These are phyloP conservation scores for Botrytis fragariae DNA, from an alignment of 2,329 filamentous ascomycete genomes.

Conservation along the genomic window DNA sequence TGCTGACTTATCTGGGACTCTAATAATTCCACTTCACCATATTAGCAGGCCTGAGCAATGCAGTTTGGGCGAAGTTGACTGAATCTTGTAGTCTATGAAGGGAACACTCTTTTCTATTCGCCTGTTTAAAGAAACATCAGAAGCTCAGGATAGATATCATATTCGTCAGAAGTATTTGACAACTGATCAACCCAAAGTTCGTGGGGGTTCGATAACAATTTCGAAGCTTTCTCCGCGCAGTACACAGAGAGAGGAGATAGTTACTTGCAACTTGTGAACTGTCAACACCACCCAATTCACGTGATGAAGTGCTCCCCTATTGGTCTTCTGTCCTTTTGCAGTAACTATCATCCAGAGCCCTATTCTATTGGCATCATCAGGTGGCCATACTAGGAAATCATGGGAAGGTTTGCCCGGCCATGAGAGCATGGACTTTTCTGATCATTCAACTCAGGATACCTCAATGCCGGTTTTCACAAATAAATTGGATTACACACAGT, in stretches of 20 bases:
- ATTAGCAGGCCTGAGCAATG: neutral
- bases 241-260: neutral
- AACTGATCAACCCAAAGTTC: neutral
- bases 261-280: constrained; percentile 1
- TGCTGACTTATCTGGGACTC: neutral
- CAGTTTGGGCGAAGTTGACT: neutral
- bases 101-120: neutral
- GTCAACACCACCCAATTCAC: neutral
- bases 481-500: neutral
- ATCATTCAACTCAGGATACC: neutral
- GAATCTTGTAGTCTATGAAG: neutral
- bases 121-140: neutral
- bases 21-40: neutral
- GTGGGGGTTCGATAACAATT: neutral
- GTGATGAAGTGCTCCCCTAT: neutral
- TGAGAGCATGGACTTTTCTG: neutral
- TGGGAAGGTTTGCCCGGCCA: neutral
- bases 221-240: neutral
- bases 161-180: constrained; percentile 6
- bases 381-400: neutral
- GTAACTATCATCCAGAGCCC: neutral
- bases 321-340: neutral
- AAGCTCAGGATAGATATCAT: neutral
- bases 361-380: neutral
- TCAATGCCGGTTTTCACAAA: neutral